Percentiles rank a stretch among this genome's conserved stretches.
Evolutionary conservation across 2,329 filamentous ascomycete genomes (phyloP).

Genomic region (Corynespora cassiicola): DNA sequence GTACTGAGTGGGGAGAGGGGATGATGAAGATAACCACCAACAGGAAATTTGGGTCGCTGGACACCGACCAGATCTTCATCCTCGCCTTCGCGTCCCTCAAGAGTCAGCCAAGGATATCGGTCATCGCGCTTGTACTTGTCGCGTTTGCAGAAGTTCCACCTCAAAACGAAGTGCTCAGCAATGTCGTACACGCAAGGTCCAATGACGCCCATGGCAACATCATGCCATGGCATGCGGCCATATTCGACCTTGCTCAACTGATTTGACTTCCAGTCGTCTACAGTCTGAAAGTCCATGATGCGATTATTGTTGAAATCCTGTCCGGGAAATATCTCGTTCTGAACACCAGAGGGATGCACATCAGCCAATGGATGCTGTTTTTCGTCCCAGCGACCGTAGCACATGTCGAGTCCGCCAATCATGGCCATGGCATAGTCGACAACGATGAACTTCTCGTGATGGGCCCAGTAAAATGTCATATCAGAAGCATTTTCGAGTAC

Average conservation of each 20-base stretch:
- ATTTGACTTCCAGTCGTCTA: conserved; percentile 91
- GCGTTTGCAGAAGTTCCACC: conserved; percentile 96
- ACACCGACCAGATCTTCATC: conserved; percentile 88
- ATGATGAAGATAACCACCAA: conserved; percentile 85
- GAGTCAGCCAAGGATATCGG: conserved; percentile 81
- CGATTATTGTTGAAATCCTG: conserved; percentile 99
- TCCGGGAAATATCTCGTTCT: conserved; percentile 87
- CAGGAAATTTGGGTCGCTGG: conserved; percentile 85
- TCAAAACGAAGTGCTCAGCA: conserved; percentile 89
- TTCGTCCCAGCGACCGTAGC: conserved; percentile 93
- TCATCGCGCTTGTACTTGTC: conserved; percentile 96
- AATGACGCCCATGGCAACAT: conserved; percentile 89
- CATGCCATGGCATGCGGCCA: conserved; percentile 98
- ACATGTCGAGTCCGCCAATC: conserved; percentile 92
- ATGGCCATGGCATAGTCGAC: conserved; percentile 92
- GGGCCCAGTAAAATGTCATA: conserved; percentile 97
- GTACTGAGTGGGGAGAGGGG: conserved; percentile 72
- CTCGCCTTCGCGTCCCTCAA: conserved; percentile 77
- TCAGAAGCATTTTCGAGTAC: conserved; percentile 91
- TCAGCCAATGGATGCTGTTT: conserved; percentile 86
- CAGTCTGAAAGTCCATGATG: conserved; percentile 92
- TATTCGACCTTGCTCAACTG: conserved; percentile 90
- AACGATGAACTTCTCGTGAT: conserved; percentile 97
- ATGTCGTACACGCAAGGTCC: conserved; percentile 93
- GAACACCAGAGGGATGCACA: conserved; percentile 82